These are phyloP conservation scores for Amoeboaphelidium occidentale DNA, from an alignment of 371 early-diverging fungal species.

Conservation along the genomic window DNA sequence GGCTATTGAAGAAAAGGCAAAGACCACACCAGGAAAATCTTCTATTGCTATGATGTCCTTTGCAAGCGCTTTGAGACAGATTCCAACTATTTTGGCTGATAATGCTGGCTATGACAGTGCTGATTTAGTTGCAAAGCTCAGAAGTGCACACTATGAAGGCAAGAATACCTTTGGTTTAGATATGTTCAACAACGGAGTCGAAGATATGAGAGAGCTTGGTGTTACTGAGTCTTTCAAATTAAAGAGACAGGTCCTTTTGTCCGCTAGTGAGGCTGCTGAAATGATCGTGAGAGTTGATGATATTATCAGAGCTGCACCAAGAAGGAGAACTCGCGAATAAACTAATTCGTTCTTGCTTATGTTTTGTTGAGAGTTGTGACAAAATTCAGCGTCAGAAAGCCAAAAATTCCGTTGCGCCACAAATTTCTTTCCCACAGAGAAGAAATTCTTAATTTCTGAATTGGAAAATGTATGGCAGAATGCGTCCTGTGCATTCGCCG, in stretches of 20 bases:
- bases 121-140: conserved; percentile 69
- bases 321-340: conserved; percentile 11
- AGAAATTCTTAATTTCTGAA: too few species aligned
- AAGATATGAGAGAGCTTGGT: conserved; percentile 62
- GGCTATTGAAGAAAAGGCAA: conserved; percentile 79
- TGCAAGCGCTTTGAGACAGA: conserved; percentile 76
- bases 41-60: conserved; percentile 93
- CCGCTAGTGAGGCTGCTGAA: conserved; percentile 96
- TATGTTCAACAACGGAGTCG: conserved; percentile 56
- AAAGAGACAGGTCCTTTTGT: conserved; percentile 87
- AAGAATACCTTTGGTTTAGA: conserved; percentile 61
- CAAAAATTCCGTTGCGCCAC: too few species aligned
- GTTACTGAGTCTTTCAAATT: conserved; percentile 95
- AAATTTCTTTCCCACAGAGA: too few species aligned
- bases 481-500: too few species aligned
- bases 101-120: conserved; percentile 96
- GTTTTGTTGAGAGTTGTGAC: too few species aligned
- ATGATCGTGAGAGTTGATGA: conserved; percentile 98
- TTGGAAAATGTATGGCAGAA: too few species aligned
- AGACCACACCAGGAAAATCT: conserved; percentile 76
- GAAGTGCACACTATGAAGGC: conserved; percentile 77
- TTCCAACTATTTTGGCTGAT: conserved; percentile 94
- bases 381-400: too few species aligned
- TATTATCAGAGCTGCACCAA: conserved; percentile 86
- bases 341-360: too few species aligned